Evolutionary conservation across 352 stramenopile species (phyloP), one percentile per base, ranked within the genome.

Genomic region (Phytophthora ramorum): DNA sequence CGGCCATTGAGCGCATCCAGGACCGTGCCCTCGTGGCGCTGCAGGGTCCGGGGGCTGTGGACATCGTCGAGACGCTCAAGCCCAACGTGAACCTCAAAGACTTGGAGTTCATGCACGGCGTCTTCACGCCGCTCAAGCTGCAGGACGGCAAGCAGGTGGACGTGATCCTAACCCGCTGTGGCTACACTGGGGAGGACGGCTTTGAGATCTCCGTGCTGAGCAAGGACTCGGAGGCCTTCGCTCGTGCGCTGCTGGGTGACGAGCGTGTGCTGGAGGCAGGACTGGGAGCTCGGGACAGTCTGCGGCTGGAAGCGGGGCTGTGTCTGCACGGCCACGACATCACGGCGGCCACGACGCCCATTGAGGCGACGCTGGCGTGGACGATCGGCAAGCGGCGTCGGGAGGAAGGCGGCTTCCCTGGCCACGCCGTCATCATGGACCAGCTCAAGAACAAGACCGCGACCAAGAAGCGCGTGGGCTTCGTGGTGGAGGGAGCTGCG

Each of bases 261-360:
- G 80, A 89, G 38, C 81, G 82, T 22, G 84, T 99, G 41, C 73
- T 99, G 22, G 90, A 97, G 46, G 81, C 86, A 1, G 98, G 98
- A 44, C 83, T 99, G 0, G 98, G 97, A 51, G 97, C 97, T 13
- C 93, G 98, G 45, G 98, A 99, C 73, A 98, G 94, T 43, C 85
- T 99, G 3, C 91, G 98, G 47, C 83, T 99, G 3, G 98, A 99
- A 79, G 97, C 97, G 7, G 98, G 98, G 52, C 78, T 99, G 22
- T 99, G 97, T 84, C 87, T 99, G 16, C 99, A 99, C 75, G 98
- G 98, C 47, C 97, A 99, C 74, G 98, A 99, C 76, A 97, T 99
- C 58, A 93, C 98, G 63, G 85, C 93, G 41, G 82, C 85, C 38
- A 99, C 91, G 26, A 99, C 96, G 56, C 97, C 97, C 2, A 91